Conservation (phyloP, 2,329 filamentous ascomycete species). For the Cryphonectria parasitica region DNA sequence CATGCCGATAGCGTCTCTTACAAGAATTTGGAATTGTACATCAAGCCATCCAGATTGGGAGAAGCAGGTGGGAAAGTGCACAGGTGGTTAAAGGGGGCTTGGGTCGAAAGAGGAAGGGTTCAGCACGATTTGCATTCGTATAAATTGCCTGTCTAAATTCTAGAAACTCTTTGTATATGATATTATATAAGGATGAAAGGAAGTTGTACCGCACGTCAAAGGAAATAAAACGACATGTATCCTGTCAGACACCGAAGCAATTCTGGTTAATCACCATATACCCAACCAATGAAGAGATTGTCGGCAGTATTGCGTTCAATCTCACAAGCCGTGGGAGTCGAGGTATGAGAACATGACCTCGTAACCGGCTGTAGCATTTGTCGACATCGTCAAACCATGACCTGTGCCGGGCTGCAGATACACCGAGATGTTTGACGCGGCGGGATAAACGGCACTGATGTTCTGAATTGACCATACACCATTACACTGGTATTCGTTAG, state of each 20-base stretch:
- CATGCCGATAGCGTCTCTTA: neutral
- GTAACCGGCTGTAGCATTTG: conserved; percentile 41
- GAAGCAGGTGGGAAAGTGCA: too few relatives aligned
- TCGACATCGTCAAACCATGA: conserved; percentile 41
- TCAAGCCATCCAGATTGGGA: too few relatives aligned
- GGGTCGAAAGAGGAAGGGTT: too few relatives aligned
- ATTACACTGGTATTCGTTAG: neutral
- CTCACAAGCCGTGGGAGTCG: neutral
- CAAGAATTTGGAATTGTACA: neutral
- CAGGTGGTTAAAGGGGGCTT: too few relatives aligned
- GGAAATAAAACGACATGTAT: neutral
- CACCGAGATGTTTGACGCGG: conserved; percentile 35
- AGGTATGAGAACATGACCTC: conserved; percentile 35
- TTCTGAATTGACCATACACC: neutral
- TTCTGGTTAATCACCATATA: neutral
- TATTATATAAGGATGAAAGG: too few relatives aligned
- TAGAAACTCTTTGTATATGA: too few relatives aligned
- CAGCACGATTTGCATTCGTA: neutral
- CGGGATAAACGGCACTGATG: conserved; percentile 29
- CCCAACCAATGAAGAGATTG: neutral
- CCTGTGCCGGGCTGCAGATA: conserved; percentile 43
- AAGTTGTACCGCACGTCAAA: too few relatives aligned
- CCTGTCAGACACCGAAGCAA: neutral
- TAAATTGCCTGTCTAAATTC: too few relatives aligned
- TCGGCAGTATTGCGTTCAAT: neutral